Conservation (phyloP, 2,329 filamentous ascomycete genomes). For the Diaporthe sp. region DNA sequence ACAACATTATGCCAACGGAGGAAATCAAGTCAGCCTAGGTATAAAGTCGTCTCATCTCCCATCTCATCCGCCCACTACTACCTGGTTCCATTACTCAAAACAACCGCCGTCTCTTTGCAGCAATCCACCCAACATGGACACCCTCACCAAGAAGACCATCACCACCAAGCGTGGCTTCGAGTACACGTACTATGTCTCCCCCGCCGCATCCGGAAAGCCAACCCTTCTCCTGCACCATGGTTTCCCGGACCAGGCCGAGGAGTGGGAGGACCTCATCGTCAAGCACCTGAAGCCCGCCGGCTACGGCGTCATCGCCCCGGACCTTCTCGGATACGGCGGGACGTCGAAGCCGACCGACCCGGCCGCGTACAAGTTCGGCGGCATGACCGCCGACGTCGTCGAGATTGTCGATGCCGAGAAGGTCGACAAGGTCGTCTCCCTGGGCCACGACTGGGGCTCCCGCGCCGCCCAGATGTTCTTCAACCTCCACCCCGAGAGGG, state of each 20-base stretch:
- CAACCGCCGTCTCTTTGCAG: too few relatives aligned
- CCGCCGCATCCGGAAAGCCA: constrained; percentile 47
- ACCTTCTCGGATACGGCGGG: constrained; percentile 50
- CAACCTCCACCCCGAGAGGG: constrained; percentile 56
- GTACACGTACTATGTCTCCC: constrained; percentile 57
- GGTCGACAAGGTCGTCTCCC: constrained; percentile 53
- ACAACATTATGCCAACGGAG: constrained; percentile 17
- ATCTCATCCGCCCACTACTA: not conserved
- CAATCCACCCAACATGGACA: constrained; percentile 43
- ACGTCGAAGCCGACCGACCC: constrained; percentile 47
- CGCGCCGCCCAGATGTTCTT: constrained; percentile 56
- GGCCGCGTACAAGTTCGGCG: constrained; percentile 40
- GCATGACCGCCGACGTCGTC: constrained; percentile 54
- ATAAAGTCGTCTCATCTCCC: not conserved
- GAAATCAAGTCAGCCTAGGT: not conserved
- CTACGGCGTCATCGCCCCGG: constrained; percentile 55
- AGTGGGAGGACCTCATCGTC: constrained; percentile 59
- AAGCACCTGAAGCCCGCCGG: constrained; percentile 53
- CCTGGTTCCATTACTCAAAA: not conserved
- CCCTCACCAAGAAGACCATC: constrained; percentile 48
- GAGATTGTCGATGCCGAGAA: constrained; percentile 58
- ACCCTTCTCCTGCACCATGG: constrained; percentile 62
- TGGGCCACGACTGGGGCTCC: constrained; percentile 67
- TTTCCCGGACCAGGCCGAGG: constrained; percentile 61
- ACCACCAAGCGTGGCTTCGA: constrained; percentile 50